A percentile compares a stretch with the other conserved stretches of the same genome.
phyloP scores from a whole-genome alignment of 2,329 filamentous ascomycete species.

The Sclerotinia borealis region DNA sequence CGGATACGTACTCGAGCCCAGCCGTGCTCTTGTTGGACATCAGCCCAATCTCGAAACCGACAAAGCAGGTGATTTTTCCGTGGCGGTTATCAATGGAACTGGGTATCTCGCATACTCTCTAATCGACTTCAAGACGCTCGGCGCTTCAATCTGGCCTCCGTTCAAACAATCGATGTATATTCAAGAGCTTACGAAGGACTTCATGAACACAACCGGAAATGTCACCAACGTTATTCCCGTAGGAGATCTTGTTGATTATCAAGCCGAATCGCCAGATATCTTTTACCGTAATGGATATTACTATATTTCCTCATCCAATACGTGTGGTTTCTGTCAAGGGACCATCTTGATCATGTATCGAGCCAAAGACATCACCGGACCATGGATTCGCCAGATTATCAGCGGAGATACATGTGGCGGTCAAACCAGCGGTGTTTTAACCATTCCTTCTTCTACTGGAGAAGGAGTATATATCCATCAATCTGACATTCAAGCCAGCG shows the following conservation, averaged over 20 bases:
- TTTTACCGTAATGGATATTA: slow-evolving; percentile 24
- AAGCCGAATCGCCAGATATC: slow-evolving; percentile 25
- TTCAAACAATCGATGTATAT: slow-evolving; percentile 24
- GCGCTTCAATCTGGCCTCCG: slow-evolving; percentile 25
- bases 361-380: slow-evolving; percentile 17
- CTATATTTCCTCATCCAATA: slow-evolving; percentile 25
- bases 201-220: slow-evolving; percentile 23
- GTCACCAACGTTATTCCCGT: not conserved
- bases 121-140: slow-evolving; percentile 22
- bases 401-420: slow-evolving; percentile 24
- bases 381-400: slow-evolving; percentile 25
- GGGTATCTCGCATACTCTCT: slow-evolving; percentile 24
- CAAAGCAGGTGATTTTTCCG: not conserved
- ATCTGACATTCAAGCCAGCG: slow-evolving; percentile 19
- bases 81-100: slow-evolving; percentile 16
- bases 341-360: slow-evolving; percentile 23
- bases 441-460: slow-evolving; percentile 15
- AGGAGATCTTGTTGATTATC: slow-evolving; percentile 21
- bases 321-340: slow-evolving; percentile 25
- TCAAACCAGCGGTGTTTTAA: slow-evolving; percentile 21
- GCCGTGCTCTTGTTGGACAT: not conserved
- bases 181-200: slow-evolving; percentile 19
- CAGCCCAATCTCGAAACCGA: not conserved
- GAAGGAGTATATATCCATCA: slow-evolving; percentile 21
- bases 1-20: not conserved